Evolutionary conservation across 2,329 filamentous ascomycete genomes (phyloP), one percentile per base, ranked within the genome.

Genomic region (Epichloe gansuensis): DNA sequence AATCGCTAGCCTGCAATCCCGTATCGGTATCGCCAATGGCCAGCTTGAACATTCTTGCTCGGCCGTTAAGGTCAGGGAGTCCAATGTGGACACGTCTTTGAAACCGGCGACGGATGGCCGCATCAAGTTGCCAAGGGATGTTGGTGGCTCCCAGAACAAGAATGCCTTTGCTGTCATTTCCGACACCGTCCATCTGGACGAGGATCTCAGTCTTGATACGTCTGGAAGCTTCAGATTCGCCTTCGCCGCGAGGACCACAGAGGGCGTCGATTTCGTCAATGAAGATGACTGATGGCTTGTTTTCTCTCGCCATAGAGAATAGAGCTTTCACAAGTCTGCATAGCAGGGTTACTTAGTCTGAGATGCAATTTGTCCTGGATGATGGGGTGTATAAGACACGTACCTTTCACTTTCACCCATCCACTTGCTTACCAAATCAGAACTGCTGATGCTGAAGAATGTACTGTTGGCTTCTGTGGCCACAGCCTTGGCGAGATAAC

Each of bases 351-450:
- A 4, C 56, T 67, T 56, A 68, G 62, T 46, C 41, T 39, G 28
- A 6, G 5, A 25, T 11, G 34, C 4, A 5, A 34, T 57, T 15
- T 53, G 35, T 35, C 31, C 31, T n/a, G 15, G n/a, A 9, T 17
- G 21, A 47, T 25, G 7, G 5, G 17, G 12, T 8, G 35, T 13
- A 28, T 17, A 17, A 17, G 31, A 15, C 17, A 35, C 65, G 55
- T 73, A 94, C 88, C 90, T 82, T 81, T 98, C 93, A 76, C 88
- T 94, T 72, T 98, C 93, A 74, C 93, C 93, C 93, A 98, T 98
- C 93, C 93, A 98, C 68, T 98, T 98, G 69, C 89, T 95, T 56
- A 98, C 93, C 69, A 98, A 70, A 67, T 98, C 93, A 65, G 89
- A 95, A 76, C 88, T 95, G 72, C 88, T 95, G 59, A 98, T 91